Evolutionary conservation across 2,329 filamentous ascomycete species (phyloP), one percentile per base, ranked within the genome.

Genomic region (Xylariaceae sp.): DNA sequence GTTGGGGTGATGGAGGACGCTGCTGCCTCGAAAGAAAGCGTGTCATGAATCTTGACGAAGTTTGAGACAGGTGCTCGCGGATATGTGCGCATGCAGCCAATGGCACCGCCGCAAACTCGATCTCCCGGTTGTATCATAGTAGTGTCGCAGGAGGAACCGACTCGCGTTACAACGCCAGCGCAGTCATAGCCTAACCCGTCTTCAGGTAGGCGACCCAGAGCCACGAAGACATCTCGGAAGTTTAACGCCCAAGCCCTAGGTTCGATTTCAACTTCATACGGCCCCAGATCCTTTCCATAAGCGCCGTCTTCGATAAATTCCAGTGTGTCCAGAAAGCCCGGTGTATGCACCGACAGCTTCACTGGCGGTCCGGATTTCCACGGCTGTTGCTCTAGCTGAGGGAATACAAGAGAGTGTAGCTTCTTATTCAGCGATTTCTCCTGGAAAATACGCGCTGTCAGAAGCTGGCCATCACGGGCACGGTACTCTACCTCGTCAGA

Each of bases 241-340:
- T 14, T 44, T 7, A 60, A 16, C 1, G 40, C 51, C 58, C 58
- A 60, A 12, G 29, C 58, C 14, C 46, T 55, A 1, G 58, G 40
- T n/a, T 57, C 51, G 9, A 60, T 57, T 19, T 60, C 58, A 16
- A 60, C 54, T 9, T 60, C 54, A 2, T 16, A 20, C 2, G 57
- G 44, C 2, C 20, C 45, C n/a, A 60, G 32, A 0, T 54, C 44
- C 41, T 20, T 57, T 50, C 29, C 50, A 29, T 4, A 26, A 14
- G 45, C 49, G 21, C 23, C n/a, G 18, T 62, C 59, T 41, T 62
- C 59, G 9, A 55, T 40, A 20, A 62, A 47, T 5, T 57, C 56
- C 1, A 62, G 19, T 3, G 50, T 48, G 20, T 59, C 56, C 0
- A 62, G 37, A 2, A 41, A 53, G 10, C 69, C 69, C 6, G 61